Conservation (phyloP, 2,329 filamentous ascomycete species). For the Penicillium hordei region DNA sequence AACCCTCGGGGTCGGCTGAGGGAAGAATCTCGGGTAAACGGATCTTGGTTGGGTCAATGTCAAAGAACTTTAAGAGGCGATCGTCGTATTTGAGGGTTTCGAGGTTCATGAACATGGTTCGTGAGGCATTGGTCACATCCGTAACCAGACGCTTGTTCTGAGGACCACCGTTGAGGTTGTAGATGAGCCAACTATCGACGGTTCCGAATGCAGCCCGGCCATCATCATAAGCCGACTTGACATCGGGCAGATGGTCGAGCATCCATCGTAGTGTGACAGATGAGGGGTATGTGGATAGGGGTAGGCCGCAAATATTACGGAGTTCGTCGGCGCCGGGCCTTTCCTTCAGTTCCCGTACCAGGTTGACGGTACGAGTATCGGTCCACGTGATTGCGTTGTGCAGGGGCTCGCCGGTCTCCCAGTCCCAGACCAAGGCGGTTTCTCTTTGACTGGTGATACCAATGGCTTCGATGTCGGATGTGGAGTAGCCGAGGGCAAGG, state of each 20-base stretch:
- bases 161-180: conserved; percentile 71
- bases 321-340: conserved; percentile 68
- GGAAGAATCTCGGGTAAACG: conserved; percentile 78
- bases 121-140: conserved; percentile 81
- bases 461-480: conserved; percentile 69
- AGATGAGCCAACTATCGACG: conserved; percentile 85
- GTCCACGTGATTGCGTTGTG: conserved; percentile 89
- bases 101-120: conserved; percentile 95
- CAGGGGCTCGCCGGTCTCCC: conserved; percentile 73
- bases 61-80: conserved; percentile 74
- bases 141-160: conserved; percentile 72
- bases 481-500: conserved; percentile 64
- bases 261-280: conserved; percentile 84
- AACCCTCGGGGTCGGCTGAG: conserved; percentile 72
- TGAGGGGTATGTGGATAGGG: conserved; percentile 84
- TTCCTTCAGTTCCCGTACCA: conserved; percentile 74
- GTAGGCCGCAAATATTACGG: conserved; percentile 71
- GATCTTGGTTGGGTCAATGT: conserved; percentile 69
- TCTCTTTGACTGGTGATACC: conserved; percentile 91
- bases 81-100: conserved; percentile 78
- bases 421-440: conserved; percentile 83
- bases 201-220: conserved; percentile 80
- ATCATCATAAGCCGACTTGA: conserved; percentile 72
- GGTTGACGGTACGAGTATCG: conserved; percentile 73
- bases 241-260: conserved; percentile 67